A percentile compares a stretch with the other conserved stretches of the same genome.
Evolutionary conservation across 805 yeast genomes (phyloP).

Genomic region (Ogataea henricii): DNA sequence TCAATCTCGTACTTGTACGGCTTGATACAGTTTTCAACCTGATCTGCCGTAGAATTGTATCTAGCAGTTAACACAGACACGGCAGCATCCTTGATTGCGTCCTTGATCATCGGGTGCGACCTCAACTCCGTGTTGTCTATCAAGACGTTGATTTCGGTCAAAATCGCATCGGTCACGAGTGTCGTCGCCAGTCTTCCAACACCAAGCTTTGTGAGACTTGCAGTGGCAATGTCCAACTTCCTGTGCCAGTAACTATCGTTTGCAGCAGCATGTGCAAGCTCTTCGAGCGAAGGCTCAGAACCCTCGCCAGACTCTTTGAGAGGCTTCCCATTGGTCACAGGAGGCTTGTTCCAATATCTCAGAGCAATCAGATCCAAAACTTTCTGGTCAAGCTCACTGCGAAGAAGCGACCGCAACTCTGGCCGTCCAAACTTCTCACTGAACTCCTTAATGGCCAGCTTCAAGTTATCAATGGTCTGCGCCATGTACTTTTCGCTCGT

Average conservation of each 20-base stretch:
- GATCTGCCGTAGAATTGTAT: conserved; percentile 92
- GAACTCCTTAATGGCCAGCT: conserved; percentile 83
- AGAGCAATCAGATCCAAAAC: conserved; percentile 86
- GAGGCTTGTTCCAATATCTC: conserved; percentile 85
- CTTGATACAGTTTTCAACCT: conserved; percentile 96
- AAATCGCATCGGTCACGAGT: conserved; percentile 75
- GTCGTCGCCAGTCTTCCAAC: conserved; percentile 89
- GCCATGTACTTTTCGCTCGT: conserved; percentile 95
- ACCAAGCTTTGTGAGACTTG: conserved; percentile 87
- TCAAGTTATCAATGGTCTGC: conserved; percentile 84
- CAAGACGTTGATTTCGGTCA: conserved; percentile 74
- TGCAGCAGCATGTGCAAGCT: conserved; percentile 55
- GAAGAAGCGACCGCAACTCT: conserved; percentile 75
- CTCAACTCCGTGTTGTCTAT: conserved; percentile 73
- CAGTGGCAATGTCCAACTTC: conserved; percentile 80
- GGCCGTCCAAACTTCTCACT: conserved; percentile 79
- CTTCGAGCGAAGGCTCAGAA: conserved; percentile 50
- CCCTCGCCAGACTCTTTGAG: conserved; percentile 15
- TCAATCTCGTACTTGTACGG: conserved; percentile 98
- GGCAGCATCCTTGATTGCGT: conserved; percentile 84
- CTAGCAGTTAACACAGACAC: conserved; percentile 72
- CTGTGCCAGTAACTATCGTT: conserved; percentile 86
- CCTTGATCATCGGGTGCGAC: conserved; percentile 84
- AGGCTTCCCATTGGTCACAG: conserved; percentile 23
- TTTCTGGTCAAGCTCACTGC: conserved; percentile 84